Evolutionary conservation across 805 yeast genomes (phyloP).

Genomic region (Metschnikowia reukaufii): DNA sequence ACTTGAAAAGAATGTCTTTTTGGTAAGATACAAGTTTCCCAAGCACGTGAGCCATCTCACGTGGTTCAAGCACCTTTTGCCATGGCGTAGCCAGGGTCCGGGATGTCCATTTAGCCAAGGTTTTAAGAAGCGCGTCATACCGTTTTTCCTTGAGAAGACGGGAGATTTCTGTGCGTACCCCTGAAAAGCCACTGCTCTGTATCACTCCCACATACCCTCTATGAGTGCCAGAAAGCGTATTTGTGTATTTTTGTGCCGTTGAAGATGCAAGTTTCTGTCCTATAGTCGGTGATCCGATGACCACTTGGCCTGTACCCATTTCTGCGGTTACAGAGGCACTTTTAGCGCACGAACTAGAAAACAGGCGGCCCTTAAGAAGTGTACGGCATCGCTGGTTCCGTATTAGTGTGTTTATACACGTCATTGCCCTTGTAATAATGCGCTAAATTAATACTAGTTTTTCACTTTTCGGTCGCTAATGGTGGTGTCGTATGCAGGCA

Average conservation of each 20-base stretch:
- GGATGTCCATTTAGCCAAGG: conserved; percentile 15
- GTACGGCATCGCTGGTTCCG: not conserved
- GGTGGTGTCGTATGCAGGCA: not conserved
- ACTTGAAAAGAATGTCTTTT: conserved; percentile 11
- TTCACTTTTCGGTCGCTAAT: not conserved
- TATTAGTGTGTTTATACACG: not conserved
- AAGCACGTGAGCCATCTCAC: conserved; percentile 17
- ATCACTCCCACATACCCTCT: not conserved
- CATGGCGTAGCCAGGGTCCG: conserved; percentile 9
- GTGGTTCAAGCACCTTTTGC: conserved; percentile 12
- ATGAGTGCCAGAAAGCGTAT: not conserved
- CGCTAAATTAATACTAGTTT: not conserved
- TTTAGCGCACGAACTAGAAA: conserved; percentile 1
- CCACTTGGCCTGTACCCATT: too few species aligned
- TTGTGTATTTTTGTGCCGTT: not conserved
- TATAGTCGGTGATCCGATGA: not conserved
- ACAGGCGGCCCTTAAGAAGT: not conserved
- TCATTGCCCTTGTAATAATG: not conserved
- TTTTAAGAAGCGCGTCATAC: conserved; percentile 10
- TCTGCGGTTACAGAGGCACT: not conserved
- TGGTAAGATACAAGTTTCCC: conserved; percentile 15
- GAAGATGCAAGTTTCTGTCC: not conserved
- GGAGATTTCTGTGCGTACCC: conserved; percentile 11
- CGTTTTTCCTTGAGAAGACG: conserved; percentile 10
- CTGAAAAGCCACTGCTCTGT: not conserved